These are phyloP conservation scores for Beta macrorhiza DNA, from an alignment of 179 eudicot species.

Conservation along the genomic window DNA sequence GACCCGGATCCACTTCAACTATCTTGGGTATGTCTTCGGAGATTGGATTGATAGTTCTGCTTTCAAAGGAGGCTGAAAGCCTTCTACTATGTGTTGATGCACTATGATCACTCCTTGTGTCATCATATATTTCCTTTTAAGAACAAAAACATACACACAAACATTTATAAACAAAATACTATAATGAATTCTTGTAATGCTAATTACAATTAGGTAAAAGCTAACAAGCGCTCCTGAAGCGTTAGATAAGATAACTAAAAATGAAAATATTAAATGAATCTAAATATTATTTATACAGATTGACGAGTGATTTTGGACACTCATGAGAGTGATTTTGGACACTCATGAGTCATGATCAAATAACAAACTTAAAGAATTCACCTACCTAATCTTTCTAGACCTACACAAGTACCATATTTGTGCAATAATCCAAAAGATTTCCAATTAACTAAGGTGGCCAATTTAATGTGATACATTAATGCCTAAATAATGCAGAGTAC, in stretches of 20 bases:
- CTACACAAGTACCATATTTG: background rate
- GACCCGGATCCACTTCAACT: slow-evolving; percentile 67
- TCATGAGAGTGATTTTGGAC: no score
- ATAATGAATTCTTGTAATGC: no score
- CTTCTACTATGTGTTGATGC: slow-evolving; percentile 56
- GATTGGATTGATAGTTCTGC: slow-evolving; percentile 32
- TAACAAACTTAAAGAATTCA: background rate
- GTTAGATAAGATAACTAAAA: no score
- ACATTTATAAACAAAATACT: no score
- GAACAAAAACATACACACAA: background rate
- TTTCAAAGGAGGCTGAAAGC: slow-evolving; percentile 62
- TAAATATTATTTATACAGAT: no score
- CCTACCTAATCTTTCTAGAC: background rate
- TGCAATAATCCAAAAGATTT: background rate
- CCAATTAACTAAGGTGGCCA: background rate
- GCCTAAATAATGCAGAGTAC: slow-evolving; percentile 11
- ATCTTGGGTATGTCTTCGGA: slow-evolving; percentile 69
- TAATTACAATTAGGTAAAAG: no score
- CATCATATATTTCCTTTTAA: slow-evolving; percentile 53
- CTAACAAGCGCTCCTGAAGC: no score
- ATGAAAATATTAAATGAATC: no score
- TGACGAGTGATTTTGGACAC: no score
- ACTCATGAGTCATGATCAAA: background rate
- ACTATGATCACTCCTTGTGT: slow-evolving; percentile 41
- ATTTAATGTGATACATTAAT: slow-evolving; percentile 7